A percentile compares a stretch with the other conserved stretches of the same genome.
Conservation (phyloP, 1,284 basidiomycete genomes). For the Pseudozyma thailandica region DNA sequence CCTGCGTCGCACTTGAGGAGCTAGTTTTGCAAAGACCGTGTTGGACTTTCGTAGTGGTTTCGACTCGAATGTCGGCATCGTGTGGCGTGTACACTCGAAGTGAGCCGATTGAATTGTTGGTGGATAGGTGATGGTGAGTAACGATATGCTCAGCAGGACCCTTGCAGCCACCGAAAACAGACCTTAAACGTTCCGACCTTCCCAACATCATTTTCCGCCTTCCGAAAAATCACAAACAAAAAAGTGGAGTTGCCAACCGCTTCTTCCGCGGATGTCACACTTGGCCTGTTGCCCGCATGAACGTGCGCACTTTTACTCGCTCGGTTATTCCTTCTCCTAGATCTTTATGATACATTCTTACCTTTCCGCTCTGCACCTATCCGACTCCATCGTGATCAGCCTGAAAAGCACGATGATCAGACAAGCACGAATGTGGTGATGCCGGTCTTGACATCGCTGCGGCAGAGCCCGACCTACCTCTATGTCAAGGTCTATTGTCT, state of each 20-base stretch:
- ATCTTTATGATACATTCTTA: not conserved
- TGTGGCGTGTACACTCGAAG: not conserved
- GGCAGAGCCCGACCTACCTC: slow-evolving; percentile 60
- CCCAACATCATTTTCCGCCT: not conserved
- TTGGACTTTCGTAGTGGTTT: slow-evolving; percentile 43
- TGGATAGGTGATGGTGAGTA: not conserved
- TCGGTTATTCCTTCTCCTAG: not conserved
- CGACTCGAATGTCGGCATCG: slow-evolving; percentile 51
- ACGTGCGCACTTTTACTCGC: slow-evolving; percentile 9
- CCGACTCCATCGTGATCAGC: too few relatives aligned
- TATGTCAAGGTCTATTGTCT: slow-evolving; percentile 64
- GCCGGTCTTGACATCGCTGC: slow-evolving; percentile 51
- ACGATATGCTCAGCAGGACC: not conserved
- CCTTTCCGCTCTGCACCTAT: too few relatives aligned
- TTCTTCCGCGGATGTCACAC: not conserved
- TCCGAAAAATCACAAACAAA: slow-evolving; percentile 6
- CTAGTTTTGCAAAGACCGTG: slow-evolving; percentile 24
- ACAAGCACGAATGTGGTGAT: slow-evolving; percentile 18
- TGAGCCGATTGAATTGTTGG: not conserved
- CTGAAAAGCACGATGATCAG: too few relatives aligned
- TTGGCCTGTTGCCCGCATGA: slow-evolving; percentile 7
- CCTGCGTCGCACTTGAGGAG: slow-evolving; percentile 64
- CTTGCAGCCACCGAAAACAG: not conserved
- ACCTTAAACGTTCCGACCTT: slow-evolving; percentile 9
- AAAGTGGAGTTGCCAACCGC: slow-evolving; percentile 4